Percentiles rank a stretch among this genome's conserved stretches.
Evolutionary conservation across 768 basidiomycete species (phyloP).

Genomic region (Hypholoma fasciculare): DNA sequence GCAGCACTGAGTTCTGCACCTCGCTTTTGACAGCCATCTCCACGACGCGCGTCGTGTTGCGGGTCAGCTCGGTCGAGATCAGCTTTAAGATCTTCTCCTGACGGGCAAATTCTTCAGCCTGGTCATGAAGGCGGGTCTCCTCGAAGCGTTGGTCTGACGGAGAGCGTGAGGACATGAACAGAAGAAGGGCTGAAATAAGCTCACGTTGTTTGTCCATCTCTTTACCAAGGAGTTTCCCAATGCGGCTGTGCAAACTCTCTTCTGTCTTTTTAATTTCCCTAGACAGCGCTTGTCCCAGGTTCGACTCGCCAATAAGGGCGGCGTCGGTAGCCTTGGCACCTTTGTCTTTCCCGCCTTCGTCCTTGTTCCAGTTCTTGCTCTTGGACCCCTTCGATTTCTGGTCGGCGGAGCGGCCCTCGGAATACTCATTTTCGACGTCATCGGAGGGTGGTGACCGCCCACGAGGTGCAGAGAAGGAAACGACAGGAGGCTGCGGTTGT

Average conservation of each 20-base stretch:
- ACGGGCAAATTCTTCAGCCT: constrained; percentile 77
- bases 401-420: constrained; percentile 56
- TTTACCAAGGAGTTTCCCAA: constrained; percentile 78
- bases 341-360: constrained; percentile 30
- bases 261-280: constrained; percentile 85
- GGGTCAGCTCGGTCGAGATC: constrained; percentile 82
- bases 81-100: constrained; percentile 90
- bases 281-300: constrained; percentile 57
- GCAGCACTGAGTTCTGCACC: constrained; percentile 81
- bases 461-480: constrained; percentile 38
- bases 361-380: constrained; percentile 65
- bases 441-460: constrained; percentile 73
- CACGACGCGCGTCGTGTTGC: constrained; percentile 86
- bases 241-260: constrained; percentile 72
- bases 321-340: constrained; percentile 36
- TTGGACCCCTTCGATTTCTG: constrained; percentile 40
- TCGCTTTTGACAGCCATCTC: constrained; percentile 87
- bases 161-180: constrained; percentile 3
- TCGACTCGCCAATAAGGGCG: constrained; percentile 47
- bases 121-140: constrained; percentile 75
- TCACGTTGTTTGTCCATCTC: constrained; percentile 91
- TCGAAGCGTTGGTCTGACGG: constrained; percentile 78
- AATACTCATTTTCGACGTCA: constrained; percentile 68
- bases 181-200: constrained; percentile 27
- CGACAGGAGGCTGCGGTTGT: constrained; percentile 14